Base-by-base conservation (phyloP, 257 asterid species). In the Capsicum rhomboideum region DNA sequence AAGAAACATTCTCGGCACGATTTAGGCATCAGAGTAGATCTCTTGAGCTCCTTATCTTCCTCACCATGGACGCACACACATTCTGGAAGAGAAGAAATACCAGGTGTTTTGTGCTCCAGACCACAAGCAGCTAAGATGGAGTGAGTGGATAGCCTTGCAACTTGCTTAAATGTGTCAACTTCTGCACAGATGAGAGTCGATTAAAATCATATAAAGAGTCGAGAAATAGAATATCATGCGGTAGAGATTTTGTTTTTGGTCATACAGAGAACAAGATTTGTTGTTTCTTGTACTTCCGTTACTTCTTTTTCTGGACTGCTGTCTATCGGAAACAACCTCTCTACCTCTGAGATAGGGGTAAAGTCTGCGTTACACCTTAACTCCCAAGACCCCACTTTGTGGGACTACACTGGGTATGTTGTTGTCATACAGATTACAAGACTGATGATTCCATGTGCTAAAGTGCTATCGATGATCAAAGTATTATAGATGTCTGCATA, bases 91-190 rank as follows among this genome's bases (percentile, higher is more conserved):
- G 85, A 67, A 83, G 81, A 84, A 49, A 52, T 50, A 71, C 88
- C 90, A 46, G 90, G 85, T 79, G 85, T 87, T 26, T 85, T 90
- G 16, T 86, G 87, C 91, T 94, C 97, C 89, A 90, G 81, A 71
- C 92, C 93, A 80, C 98, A 92, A 4, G 94, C 94, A 29, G 88
- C 95, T 78, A 94, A 77, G 80, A 94, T 91, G 66, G 92, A 86
- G 50, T 94, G 95, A 21, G 98, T 94, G 59, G 98, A 92, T 4
- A 83, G 83, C 88, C 97, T 78, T n/a, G 98, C 98, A 5, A 92
- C 88, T 86, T 90, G 90, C 89, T 92, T 93, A 49, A 91, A 92
- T 61, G 84, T 89, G 84, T 82, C 88, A 79, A 77, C 90, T 64
- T 86, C 97, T 92, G 93, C 84, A 82, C 31, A 82, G 2, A 83